Percentiles rank a stretch among this genome's conserved stretches.
These are phyloP conservation scores for Tolypocladium pustulatum DNA, from an alignment of 2,329 filamentous ascomycete genomes.

Conservation along the genomic window DNA sequence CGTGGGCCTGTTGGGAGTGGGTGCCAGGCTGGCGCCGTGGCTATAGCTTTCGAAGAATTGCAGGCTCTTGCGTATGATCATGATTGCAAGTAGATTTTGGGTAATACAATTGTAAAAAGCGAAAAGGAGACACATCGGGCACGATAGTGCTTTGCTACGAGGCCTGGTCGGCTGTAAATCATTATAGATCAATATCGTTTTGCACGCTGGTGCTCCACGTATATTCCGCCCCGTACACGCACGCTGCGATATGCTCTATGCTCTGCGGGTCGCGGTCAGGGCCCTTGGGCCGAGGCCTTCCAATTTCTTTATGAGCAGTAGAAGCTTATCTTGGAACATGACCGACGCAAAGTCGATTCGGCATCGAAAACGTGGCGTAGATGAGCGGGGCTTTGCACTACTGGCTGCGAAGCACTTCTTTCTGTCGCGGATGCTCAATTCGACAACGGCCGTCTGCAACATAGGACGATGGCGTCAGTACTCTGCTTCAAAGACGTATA, in stretches of 20 bases:
- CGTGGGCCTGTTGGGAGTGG: conserved; percentile 17
- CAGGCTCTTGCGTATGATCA: not conserved
- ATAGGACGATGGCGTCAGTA: not conserved
- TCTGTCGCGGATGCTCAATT: not conserved
- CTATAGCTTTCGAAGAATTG: not conserved
- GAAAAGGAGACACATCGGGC: not conserved
- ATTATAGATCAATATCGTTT: not conserved
- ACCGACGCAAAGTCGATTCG: not conserved
- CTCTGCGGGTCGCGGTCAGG: too few relatives aligned
- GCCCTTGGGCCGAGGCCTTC: too few relatives aligned
- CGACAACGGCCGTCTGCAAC: not conserved
- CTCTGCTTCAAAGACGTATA: not conserved
- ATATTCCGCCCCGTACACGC: not conserved
- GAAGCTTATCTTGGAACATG: too few relatives aligned
- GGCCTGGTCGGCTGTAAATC: not conserved
- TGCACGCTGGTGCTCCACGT: not conserved
- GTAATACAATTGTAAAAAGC: not conserved
- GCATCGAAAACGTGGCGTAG: not conserved
- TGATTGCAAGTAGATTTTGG: not conserved
- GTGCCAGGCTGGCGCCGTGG: conserved; percentile 15
- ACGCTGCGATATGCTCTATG: not conserved
- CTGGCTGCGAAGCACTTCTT: not conserved
- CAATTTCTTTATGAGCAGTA: too few relatives aligned
- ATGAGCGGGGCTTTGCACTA: not conserved
- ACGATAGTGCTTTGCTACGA: too few relatives aligned